phyloP scores from a whole-genome alignment of 1,139 yeast genomes.

The Taphrina pruni region DNA sequence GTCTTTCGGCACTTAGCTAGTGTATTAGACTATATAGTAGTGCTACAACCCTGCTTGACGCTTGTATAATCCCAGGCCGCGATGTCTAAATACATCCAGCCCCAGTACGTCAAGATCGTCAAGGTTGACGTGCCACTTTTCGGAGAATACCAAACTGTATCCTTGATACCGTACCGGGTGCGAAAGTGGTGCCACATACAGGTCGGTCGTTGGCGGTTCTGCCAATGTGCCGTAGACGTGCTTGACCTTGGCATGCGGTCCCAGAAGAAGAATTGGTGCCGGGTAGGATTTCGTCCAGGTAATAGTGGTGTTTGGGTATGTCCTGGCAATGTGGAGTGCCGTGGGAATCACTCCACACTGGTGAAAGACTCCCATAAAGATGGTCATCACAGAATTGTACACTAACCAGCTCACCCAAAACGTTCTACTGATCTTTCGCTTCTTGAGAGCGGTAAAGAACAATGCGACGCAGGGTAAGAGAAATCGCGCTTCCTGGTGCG shows the following conservation, averaged over 20 bases:
- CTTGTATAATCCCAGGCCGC: constrained; percentile 7
- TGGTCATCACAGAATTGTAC: constrained; percentile 66
- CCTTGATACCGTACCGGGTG: neutral
- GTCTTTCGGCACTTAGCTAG: too few relatives aligned
- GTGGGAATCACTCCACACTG: constrained; percentile 90
- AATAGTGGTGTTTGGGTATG: constrained; percentile 53
- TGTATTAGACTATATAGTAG: too few relatives aligned
- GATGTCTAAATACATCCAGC: neutral
- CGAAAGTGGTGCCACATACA: constrained; percentile 17
- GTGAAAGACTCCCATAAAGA: constrained; percentile 79
- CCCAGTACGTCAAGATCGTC: constrained; percentile 19
- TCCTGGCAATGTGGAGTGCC: constrained; percentile 52
- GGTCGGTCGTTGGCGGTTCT: neutral
- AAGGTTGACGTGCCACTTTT: constrained; percentile 30
- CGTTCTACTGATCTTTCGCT: constrained; percentile 1
- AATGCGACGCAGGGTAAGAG: constrained; percentile 78
- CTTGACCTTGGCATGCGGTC: constrained; percentile 48
- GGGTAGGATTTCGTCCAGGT: constrained; percentile 95
- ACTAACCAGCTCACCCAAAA: constrained; percentile 59
- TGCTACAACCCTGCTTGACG: neutral
- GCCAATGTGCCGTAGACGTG: neutral
- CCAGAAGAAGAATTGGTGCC: constrained; percentile 88
- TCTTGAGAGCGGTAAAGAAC: constrained; percentile 62
- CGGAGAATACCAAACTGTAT: constrained; percentile 2
- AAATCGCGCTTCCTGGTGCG: constrained; percentile 92